Percentiles rank a stretch among this genome's conserved stretches.
phyloP scores from a whole-genome alignment of 139 green algal genomes.

The Chlamydomonas asymmetrica region DNA sequence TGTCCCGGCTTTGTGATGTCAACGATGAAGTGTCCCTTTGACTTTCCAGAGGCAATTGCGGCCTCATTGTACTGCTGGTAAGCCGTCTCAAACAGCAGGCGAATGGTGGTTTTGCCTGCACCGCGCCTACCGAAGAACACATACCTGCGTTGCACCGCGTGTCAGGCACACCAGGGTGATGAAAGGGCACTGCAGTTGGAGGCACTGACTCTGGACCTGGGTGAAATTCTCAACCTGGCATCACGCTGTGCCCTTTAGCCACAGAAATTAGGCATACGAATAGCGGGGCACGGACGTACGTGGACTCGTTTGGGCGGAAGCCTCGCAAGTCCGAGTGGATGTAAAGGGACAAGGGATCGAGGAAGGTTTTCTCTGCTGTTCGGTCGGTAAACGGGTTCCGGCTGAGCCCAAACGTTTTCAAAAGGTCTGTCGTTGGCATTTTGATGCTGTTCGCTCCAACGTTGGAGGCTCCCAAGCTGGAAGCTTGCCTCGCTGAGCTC shows the following conservation, averaged over 20 bases:
- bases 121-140: constrained; percentile 65
- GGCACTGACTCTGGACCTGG: no score
- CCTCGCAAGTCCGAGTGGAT: constrained; percentile 75
- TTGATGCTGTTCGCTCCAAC: no score
- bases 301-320: constrained; percentile 80
- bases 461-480: no score
- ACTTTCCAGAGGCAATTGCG: constrained; percentile 35
- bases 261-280: no score
- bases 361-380: constrained; percentile 80
- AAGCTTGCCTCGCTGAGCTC: no score
- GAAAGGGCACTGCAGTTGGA: no score
- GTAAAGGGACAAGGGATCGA: constrained; percentile 71
- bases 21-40: constrained; percentile 77
- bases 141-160: no score
- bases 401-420: constrained; percentile 67
- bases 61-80: constrained; percentile 71
- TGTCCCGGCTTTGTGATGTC: constrained; percentile 76
- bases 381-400: constrained; percentile 83
- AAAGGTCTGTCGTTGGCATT: constrained; percentile 64
- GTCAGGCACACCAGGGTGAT: no score
- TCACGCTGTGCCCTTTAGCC: no score
- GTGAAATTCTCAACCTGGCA: no score
- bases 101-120: constrained; percentile 87
- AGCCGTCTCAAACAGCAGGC: constrained; percentile 71
- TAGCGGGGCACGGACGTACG: no score